Percentiles rank a stretch among this genome's conserved stretches.
Evolutionary conservation across 2,329 filamentous ascomycete species (phyloP).

Genomic region (Cordyceps javanica): DNA sequence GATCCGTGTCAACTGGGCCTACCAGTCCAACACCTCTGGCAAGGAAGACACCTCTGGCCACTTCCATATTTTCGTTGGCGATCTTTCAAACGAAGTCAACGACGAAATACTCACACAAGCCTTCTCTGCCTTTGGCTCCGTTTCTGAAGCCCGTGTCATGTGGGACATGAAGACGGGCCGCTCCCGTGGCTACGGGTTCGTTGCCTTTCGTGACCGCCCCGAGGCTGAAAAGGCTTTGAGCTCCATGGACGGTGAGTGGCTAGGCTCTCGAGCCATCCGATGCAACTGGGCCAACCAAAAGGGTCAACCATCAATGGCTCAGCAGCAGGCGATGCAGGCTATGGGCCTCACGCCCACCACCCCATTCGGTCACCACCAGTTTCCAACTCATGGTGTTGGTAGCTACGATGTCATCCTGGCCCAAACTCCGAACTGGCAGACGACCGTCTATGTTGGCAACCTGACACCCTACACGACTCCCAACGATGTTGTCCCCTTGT

Average conservation of each 20-base stretch:
- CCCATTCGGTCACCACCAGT: conserved; percentile 94
- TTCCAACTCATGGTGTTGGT: conserved; percentile 92
- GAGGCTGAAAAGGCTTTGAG: conserved; percentile 95
- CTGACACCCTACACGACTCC: conserved; percentile 96
- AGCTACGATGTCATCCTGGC: conserved; percentile 96
- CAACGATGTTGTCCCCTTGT: conserved; percentile 92
- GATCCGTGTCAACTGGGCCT: conserved; percentile 99
- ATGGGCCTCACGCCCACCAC: conserved; percentile 99
- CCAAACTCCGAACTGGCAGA: conserved; percentile 97
- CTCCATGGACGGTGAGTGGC: conserved; percentile 99
- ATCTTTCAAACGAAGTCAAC: conserved; percentile 97
- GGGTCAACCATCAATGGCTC: conserved; percentile 96
- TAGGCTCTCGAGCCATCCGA: conserved; percentile 93
- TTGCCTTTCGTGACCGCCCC: conserved; percentile 87
- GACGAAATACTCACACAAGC: conserved; percentile 90
- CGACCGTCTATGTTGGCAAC: conserved; percentile 96
- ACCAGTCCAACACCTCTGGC: conserved; percentile 87
- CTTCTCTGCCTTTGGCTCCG: conserved; percentile 90
- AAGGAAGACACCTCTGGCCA: conserved; percentile 98
- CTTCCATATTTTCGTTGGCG: conserved; percentile 98
- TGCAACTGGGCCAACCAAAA: conserved; percentile 99
- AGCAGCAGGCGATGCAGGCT: conserved; percentile 92
- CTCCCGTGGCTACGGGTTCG: conserved; percentile 95
- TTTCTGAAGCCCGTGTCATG: conserved; percentile 98
- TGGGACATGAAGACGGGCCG: conserved; percentile 99